Conservation (phyloP, 2,329 filamentous ascomycete genomes). For the Bisporella sp. region DNA sequence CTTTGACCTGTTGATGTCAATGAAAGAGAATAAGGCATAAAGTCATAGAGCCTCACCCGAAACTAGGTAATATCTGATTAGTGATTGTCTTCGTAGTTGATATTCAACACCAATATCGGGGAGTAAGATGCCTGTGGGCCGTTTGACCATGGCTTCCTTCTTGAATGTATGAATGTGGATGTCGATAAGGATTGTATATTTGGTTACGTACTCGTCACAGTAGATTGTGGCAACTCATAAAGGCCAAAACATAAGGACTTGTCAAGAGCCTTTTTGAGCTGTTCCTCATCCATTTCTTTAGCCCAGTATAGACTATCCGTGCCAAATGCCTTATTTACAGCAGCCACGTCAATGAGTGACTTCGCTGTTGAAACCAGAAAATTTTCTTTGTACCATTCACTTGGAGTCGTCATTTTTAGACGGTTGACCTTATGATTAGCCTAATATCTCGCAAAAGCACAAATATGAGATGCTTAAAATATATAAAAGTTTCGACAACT, state of each 20-base stretch:
- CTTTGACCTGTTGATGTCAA: slow-evolving; percentile 8
- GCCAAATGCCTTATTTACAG: slow-evolving; percentile 47
- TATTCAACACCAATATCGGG: too few species aligned
- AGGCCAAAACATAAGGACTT: slow-evolving; percentile 55
- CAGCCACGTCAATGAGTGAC: slow-evolving; percentile 43
- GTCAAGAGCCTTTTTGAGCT: slow-evolving; percentile 44
- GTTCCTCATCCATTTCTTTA: slow-evolving; percentile 39
- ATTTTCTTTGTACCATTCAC: slow-evolving; percentile 42
- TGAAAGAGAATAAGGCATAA: too few species aligned
- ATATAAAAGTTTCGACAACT: too few species aligned
- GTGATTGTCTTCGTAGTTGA: too few species aligned
- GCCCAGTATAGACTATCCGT: slow-evolving; percentile 58
- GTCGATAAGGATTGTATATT: not conserved
- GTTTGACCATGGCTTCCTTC: too few species aligned
- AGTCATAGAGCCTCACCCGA: too few species aligned
- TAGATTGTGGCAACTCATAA: slow-evolving; percentile 35
- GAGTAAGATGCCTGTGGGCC: too few species aligned
- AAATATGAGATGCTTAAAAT: too few species aligned
- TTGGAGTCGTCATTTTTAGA: slow-evolving; percentile 13
- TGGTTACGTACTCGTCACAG: slow-evolving; percentile 27
- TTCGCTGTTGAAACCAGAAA: slow-evolving; percentile 58
- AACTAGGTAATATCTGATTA: too few species aligned
- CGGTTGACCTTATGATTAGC: not conserved
- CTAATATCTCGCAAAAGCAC: too few species aligned
- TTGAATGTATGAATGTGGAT: not conserved